A percentile compares a stretch with the other conserved stretches of the same genome.
These are phyloP conservation scores for Cucurbita maxima DNA, from an alignment of 306 rosid species.

Conservation along the genomic window DNA sequence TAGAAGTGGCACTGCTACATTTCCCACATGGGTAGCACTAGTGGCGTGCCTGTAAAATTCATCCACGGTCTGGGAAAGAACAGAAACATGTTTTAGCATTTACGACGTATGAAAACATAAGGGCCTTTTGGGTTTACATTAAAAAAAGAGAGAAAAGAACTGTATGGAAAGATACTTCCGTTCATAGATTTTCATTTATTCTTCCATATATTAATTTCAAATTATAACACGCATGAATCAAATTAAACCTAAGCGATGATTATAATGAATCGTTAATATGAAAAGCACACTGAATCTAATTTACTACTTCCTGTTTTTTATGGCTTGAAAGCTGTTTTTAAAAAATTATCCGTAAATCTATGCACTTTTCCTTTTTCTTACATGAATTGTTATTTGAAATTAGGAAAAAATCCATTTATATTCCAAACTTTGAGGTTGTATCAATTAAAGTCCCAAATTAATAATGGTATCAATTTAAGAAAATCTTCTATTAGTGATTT, in stretches of 20 bases:
- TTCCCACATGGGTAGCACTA: slow-evolving; percentile 59
- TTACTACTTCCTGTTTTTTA: not conserved
- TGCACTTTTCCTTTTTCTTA: too few species aligned
- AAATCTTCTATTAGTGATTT: not conserved
- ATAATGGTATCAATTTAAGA: not conserved
- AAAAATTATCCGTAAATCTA: not conserved
- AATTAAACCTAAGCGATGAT: not conserved
- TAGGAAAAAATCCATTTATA: not conserved
- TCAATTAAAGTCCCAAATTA: not conserved
- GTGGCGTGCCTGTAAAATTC: slow-evolving; percentile 76
- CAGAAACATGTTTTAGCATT: slow-evolving; percentile 6
- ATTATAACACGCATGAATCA: not conserved
- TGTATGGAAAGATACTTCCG: not conserved
- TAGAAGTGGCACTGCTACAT: slow-evolving; percentile 78
- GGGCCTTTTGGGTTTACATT: not conserved
- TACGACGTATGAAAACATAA: not conserved
- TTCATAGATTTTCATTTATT: not conserved
- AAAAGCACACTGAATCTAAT: not conserved
- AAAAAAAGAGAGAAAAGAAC: too few species aligned
- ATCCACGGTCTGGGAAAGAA: slow-evolving; percentile 71
- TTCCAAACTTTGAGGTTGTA: not conserved
- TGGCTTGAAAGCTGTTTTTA: not conserved
- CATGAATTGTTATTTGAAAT: not conserved
- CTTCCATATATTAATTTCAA: not conserved
- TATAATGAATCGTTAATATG: not conserved